Evolutionary conservation across 2,329 filamentous ascomycete genomes (phyloP), one percentile per base, ranked within the genome.

Genomic region (Fusarium annulatum): DNA sequence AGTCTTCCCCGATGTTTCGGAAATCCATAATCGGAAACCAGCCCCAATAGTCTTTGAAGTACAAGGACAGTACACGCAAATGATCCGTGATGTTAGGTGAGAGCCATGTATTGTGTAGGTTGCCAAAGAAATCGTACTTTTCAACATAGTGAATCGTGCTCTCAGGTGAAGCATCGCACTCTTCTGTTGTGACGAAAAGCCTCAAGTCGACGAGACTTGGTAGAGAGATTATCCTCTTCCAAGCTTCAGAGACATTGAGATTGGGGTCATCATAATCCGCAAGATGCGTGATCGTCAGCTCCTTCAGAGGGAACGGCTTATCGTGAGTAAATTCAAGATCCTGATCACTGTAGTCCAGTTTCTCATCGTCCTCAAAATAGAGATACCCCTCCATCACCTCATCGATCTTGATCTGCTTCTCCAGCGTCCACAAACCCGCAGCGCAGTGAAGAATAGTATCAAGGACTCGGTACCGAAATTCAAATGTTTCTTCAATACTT

Each of bases 1-100:
- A 18, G 2, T 46, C 53, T 0, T 34, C 23, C 63, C 61, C 49
- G 2, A 71, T 63, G 26, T 28, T 38, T 2, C 75, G 73, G 18
- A 85, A 79, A 36, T 85, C 80, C 45, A 83, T 77, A 26, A 79
- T 79, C 0, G 84, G 84, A 7, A 80, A 80, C 73, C 81, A 86
- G 3, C 85, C 82, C 71, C 82, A 86, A 56, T 82, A 83, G 2
- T 80, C 71, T 9, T 64, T 67, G 7, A 76, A 78, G 66, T 80
- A 85, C 1, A 87, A 67, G 0, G 82, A 84, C 9, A 87, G 76
- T n/a, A 83, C 80, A 8, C 73, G 72, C 6, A 85, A 51, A 9
- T 77, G 77, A 4, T 71, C 52, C 0, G 71, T 38, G 2, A 80
- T n/a, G 1, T 49, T 33, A 1, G 69, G 55, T 0, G 61, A 63